Conservation (phyloP, 2,329 filamentous ascomycete genomes). For the Pseudogymnoascus destructans region DNA sequence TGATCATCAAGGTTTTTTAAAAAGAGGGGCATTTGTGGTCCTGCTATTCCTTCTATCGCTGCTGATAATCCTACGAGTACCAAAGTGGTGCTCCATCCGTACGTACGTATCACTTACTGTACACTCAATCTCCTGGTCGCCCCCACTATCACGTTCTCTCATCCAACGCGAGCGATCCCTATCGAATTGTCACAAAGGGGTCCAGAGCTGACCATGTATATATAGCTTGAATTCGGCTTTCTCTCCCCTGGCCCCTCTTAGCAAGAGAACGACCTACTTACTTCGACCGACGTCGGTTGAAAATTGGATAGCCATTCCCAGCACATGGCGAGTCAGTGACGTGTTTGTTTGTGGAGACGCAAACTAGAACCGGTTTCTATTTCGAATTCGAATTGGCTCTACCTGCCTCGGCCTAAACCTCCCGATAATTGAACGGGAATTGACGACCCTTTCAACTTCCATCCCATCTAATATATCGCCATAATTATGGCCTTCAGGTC, state of each 20-base stretch:
- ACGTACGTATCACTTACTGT: too few species aligned
- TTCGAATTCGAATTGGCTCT: background rate
- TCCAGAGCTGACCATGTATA: constrained; percentile 1
- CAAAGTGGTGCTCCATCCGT: background rate
- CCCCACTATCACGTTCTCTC: background rate
- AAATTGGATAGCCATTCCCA: constrained; percentile 1
- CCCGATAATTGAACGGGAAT: background rate
- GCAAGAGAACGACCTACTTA: background rate
- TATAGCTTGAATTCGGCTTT: constrained; percentile 2
- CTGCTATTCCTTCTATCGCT: background rate
- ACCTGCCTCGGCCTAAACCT: background rate
- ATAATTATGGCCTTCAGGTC: constrained; percentile 26
- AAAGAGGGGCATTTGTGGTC: constrained; percentile 2
- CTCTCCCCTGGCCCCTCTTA: background rate
- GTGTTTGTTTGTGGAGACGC: constrained; percentile 7
- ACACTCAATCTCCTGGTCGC: background rate
- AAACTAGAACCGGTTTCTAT: constrained; percentile 3
- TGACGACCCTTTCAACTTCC: background rate
- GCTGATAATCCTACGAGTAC: background rate
- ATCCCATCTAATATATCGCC: background rate
- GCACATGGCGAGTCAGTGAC: constrained; percentile 3
- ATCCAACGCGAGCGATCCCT: background rate
- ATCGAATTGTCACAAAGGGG: constrained; percentile 6
- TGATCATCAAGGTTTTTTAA: constrained; percentile 6
- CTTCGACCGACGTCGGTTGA: background rate